A percentile compares a stretch with the other conserved stretches of the same genome.
These are phyloP conservation scores for Silybum marianum DNA, from an alignment of 129 eudicot genomes.

Conservation along the genomic window DNA sequence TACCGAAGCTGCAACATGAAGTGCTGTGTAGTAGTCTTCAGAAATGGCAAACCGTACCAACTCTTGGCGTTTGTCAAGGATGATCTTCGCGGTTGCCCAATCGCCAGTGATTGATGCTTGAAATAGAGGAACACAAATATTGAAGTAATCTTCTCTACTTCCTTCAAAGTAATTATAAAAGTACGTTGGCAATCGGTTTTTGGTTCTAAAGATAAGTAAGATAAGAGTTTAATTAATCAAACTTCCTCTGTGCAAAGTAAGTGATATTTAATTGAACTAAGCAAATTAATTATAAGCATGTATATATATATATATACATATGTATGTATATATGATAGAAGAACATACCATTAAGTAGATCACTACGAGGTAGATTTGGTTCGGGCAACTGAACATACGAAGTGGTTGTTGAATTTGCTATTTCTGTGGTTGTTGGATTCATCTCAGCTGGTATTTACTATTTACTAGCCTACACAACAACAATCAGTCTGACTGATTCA, in stretches of 20 bases:
- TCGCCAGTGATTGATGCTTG: slow-evolving; percentile 14
- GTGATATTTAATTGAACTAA: too few species aligned
- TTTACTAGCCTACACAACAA: not conserved
- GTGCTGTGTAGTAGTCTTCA: slow-evolving; percentile 33
- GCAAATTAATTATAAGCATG: too few species aligned
- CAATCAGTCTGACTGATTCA: too few species aligned
- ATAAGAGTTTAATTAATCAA: not conserved
- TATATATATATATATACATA: too few species aligned
- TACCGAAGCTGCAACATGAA: slow-evolving; percentile 43
- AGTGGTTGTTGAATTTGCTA: not conserved
- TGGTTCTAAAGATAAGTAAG: not conserved
- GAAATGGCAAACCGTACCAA: slow-evolving; percentile 22
- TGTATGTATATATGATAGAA: too few species aligned
- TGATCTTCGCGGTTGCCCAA: slow-evolving; percentile 8
- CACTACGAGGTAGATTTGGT: not conserved
- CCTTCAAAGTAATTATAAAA: not conserved
- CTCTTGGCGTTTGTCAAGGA: slow-evolving; percentile 1
- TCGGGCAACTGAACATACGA: not conserved
- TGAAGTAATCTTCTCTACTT: slow-evolving; percentile 9
- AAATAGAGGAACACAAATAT: slow-evolving; percentile 1
- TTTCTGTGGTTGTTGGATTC: not conserved
- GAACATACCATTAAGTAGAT: not conserved
- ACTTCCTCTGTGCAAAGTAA: not conserved
- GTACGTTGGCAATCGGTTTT: not conserved
- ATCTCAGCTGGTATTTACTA: not conserved